A percentile compares a stretch with the other conserved stretches of the same genome.
Conservation (phyloP, 1,139 yeast genomes). For the Ashbya aceris region DNA sequence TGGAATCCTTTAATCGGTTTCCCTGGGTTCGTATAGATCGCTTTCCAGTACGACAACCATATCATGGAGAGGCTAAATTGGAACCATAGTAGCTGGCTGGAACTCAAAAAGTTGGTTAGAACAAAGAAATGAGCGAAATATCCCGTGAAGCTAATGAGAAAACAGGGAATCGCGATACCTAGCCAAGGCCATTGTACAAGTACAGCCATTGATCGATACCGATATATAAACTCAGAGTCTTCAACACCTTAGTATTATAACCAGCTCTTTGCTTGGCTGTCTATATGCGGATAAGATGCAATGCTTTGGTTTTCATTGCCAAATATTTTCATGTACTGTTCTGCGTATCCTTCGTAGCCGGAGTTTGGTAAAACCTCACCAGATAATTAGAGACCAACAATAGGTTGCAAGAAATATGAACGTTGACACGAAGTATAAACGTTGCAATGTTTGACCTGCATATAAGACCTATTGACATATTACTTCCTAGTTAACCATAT, state of each 20-base stretch:
- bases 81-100: conserved; percentile 38
- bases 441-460: no score
- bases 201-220: conserved; percentile 25
- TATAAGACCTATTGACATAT: background rate
- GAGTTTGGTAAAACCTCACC: no score
- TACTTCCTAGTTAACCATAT: background rate
- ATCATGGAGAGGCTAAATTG: conserved; percentile 45
- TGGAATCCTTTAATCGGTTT: conserved; percentile 39
- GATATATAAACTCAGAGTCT: no score
- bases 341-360: no score
- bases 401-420: no score
- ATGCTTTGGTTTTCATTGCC: no score
- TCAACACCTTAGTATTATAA: no score
- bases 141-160: conserved; percentile 53
- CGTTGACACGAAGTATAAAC: no score
- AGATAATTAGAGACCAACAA: no score
- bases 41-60: conserved; percentile 63
- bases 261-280: no score
- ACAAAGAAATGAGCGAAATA: conserved; percentile 56
- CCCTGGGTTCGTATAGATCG: conserved; percentile 53
- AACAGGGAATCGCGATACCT: conserved; percentile 59
- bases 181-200: conserved; percentile 49
- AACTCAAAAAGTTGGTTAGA: conserved; percentile 37
- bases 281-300: no score
- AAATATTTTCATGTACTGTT: no score